These are phyloP conservation scores for Jackrogersella minutella DNA, from an alignment of 495 filamentous ascomycete genomes.

Conservation along the genomic window DNA sequence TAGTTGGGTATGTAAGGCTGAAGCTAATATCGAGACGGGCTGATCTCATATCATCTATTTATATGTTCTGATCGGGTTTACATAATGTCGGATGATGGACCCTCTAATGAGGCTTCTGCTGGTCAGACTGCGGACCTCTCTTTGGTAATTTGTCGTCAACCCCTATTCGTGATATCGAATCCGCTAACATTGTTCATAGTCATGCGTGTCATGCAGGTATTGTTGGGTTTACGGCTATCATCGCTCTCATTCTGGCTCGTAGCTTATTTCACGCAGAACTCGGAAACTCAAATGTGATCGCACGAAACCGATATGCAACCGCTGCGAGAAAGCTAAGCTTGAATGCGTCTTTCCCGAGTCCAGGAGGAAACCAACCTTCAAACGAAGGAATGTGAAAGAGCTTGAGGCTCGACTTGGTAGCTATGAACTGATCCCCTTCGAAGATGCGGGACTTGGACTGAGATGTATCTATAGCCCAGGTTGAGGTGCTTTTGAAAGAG, in stretches of 20 bases:
- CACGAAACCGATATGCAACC: conserved; percentile 72
- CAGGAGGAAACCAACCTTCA: conserved; percentile 86
- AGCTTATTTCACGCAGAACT: conserved; percentile 60
- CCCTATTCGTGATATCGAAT: conserved; percentile 2
- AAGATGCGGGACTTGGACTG: not conserved
- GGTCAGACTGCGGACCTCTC: conserved; percentile 32
- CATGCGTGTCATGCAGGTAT: conserved; percentile 59
- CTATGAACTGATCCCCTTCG: not conserved
- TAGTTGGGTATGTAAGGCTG: not conserved
- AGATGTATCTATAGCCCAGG: conserved; percentile 50
- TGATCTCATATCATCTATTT: not conserved
- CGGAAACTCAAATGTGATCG: conserved; percentile 74
- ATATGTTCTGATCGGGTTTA: conserved; percentile 4
- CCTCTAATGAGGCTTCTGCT: conserved; percentile 9
- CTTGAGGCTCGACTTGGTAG: conserved; percentile 82
- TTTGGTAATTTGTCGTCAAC: conserved; percentile 31
- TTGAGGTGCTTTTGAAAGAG: conserved; percentile 54
- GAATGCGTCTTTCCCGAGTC: conserved; percentile 86
- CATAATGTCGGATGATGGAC: conserved; percentile 37
- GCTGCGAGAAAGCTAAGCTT: conserved; percentile 72
- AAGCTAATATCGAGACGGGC: not conserved
- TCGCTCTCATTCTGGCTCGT: not conserved
- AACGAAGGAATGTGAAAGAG: conserved; percentile 85
- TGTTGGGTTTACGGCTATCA: conserved; percentile 4
- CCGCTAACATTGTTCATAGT: conserved; percentile 32